Evolutionary conservation across 1,139 yeast genomes (phyloP).

Genomic region (Scheffersomyces segobiensis): DNA sequence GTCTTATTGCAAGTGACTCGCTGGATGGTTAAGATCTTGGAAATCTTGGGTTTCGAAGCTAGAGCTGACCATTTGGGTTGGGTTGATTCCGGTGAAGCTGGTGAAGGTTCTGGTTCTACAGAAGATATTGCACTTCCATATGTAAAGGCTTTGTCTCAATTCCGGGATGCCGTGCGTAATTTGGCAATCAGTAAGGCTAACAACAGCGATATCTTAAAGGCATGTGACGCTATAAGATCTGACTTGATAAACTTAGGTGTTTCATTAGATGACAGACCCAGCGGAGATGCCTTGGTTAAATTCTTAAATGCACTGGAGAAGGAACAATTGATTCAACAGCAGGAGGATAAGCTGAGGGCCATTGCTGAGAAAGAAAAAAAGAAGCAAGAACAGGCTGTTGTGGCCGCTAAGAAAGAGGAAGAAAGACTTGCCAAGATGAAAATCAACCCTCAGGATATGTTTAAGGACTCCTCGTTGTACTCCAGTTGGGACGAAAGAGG

Average conservation of each 20-base stretch:
- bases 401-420: slow-evolving; percentile 58
- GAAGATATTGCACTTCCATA: slow-evolving; percentile 81
- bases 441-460: slow-evolving; percentile 70
- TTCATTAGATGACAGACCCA: slow-evolving; percentile 84
- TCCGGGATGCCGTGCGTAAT: slow-evolving; percentile 78
- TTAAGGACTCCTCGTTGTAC: slow-evolving; percentile 56
- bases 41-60: slow-evolving; percentile 72
- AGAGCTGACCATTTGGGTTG: slow-evolving; percentile 79
- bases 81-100: slow-evolving; percentile 42
- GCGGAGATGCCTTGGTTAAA: slow-evolving; percentile 78
- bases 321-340: slow-evolving; percentile 60
- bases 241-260: slow-evolving; percentile 77
- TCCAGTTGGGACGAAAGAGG: slow-evolving; percentile 85
- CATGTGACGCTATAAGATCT: slow-evolving; percentile 40
- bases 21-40: slow-evolving; percentile 71
- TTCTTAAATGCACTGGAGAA: slow-evolving; percentile 71
- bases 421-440: slow-evolving; percentile 72
- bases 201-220: slow-evolving; percentile 52
- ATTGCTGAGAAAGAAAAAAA: slow-evolving; percentile 41
- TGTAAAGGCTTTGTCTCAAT: slow-evolving; percentile 71
- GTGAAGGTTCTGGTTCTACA: slow-evolving; percentile 26
- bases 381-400: slow-evolving; percentile 39
- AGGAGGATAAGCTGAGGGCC: slow-evolving; percentile 59
- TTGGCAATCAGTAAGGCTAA: slow-evolving; percentile 70
- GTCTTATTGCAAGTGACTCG: slow-evolving; percentile 61